Percentiles rank a stretch among this genome's conserved stretches.
Evolutionary conservation across 2,329 filamentous ascomycete genomes (phyloP).

Genomic region (Leptographium radiaticola): DNA sequence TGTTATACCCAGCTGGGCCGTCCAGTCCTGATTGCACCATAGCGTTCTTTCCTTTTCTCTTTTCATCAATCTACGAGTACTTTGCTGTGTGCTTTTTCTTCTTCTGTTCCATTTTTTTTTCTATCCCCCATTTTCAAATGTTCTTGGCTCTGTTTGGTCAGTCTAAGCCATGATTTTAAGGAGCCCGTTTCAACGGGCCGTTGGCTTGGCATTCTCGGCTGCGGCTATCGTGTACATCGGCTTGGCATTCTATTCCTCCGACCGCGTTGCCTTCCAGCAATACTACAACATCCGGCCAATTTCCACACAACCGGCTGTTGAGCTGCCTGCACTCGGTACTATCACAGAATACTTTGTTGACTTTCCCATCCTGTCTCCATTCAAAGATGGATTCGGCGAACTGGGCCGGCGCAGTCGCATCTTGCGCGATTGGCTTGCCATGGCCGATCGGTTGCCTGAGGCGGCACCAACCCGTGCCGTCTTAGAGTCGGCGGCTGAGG

Average conservation of each 20-base stretch:
- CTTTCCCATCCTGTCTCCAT: background rate
- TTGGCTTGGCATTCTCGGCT: slow-evolving; percentile 1
- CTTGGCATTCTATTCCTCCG: background rate
- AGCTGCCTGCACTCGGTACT: background rate
- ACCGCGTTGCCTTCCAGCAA: background rate
- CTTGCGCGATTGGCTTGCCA: background rate
- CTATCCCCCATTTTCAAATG: background rate
- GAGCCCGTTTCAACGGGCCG: background rate
- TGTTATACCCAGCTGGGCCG: too few relatives aligned
- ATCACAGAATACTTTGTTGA: slow-evolving; percentile 1
- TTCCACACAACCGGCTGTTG: background rate
- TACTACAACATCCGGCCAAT: background rate
- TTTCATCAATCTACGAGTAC: too few relatives aligned
- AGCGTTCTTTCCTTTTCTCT: too few relatives aligned
- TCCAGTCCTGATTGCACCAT: too few relatives aligned
- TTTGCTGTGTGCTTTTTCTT: background rate
- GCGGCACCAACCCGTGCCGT: background rate
- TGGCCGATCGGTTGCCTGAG: background rate
- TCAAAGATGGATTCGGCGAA: slow-evolving; percentile 1
- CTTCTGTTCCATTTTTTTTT: background rate
- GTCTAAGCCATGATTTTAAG: background rate
- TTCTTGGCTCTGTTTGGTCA: background rate
- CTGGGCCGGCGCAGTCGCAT: slow-evolving; percentile 1
- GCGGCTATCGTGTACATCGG: background rate
- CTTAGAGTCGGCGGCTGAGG: background rate